phyloP scores from a whole-genome alignment of 495 filamentous ascomycete species.

The Margaritispora aquatica region DNA sequence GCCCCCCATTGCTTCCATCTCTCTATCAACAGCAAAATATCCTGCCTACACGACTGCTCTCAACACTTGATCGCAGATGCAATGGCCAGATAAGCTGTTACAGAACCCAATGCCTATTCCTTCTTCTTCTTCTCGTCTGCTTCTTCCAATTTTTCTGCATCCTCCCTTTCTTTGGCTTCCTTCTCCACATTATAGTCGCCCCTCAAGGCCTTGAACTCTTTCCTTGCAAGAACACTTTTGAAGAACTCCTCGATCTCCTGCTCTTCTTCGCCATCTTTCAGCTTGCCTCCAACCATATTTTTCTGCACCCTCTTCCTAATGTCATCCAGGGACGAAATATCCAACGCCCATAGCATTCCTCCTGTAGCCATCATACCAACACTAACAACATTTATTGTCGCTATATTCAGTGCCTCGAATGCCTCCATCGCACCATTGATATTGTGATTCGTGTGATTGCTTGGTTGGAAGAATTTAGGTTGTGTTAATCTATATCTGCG shows the following conservation, averaged over 20 bases:
- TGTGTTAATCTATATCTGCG: conserved; percentile 45
- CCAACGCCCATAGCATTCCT: conserved; percentile 60
- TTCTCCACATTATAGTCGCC: conserved; percentile 26
- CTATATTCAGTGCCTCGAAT: conserved; percentile 72
- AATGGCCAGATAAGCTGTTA: not conserved
- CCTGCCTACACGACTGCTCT: not conserved
- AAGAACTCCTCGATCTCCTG: conserved; percentile 68
- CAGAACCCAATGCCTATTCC: no score
- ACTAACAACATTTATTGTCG: conserved; percentile 71
- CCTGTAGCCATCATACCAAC: conserved; percentile 64
- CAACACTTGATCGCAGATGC: conserved; percentile 1
- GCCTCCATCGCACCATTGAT: conserved; percentile 46
- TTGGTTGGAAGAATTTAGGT: conserved; percentile 62
- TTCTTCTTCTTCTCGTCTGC: conserved; percentile 14
- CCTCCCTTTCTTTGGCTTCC: conserved; percentile 24
- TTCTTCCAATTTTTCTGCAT: not conserved
- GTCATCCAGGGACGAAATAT: conserved; percentile 67
- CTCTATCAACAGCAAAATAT: not conserved
- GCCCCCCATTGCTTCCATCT: not conserved
- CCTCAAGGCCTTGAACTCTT: conserved; percentile 31
- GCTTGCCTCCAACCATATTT: conserved; percentile 36
- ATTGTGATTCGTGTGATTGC: conserved; percentile 35
- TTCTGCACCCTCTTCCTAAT: conserved; percentile 46
- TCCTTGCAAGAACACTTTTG: conserved; percentile 51
- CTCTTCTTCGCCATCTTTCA: conserved; percentile 53